Evolutionary conservation across 345 rosid species (phyloP), one percentile per base, ranked within the genome.

Genomic region (Brassica juncea): DNA sequence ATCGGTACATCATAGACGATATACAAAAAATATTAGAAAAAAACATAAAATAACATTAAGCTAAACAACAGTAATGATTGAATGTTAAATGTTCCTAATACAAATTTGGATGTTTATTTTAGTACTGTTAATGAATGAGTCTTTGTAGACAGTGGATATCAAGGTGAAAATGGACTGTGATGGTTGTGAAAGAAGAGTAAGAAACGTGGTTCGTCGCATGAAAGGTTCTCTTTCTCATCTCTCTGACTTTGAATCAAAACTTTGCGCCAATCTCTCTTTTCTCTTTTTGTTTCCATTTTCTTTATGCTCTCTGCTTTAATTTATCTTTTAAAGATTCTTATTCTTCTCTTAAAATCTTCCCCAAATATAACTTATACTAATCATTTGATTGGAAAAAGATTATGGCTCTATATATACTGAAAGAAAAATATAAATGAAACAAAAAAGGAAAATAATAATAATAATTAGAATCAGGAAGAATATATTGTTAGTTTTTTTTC

Each of bases 141-240:
- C 28, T 63, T 63, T 70, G 64, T 86, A 94, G 97, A 94, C 97
- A 14, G 97, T 94, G 60, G 98, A 94, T 83, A 94, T 94, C 85
- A 94, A 89, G 83, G 98, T 94, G 44, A 94, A 92, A 79, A 94
- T 94, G 97, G 98, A 94, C 85, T 92, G 98, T 66, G 98, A 92
- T 84, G 98, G 98, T 72, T 92, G 98, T 58, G 97, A 94, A 84
- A 91, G 98, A 81, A 85, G 92, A 84, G 97, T 94, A 1, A 85
- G 81, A 84, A 84, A 87, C 80, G 91, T 90, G 80, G 93, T 91
- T 73, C 82, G 83, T 77, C 60, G 85, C 82, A 89, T 91, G 87
- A 92, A 84, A 94, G 98, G 98, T 94, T 73, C 67, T 35, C 15
- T 27, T 58, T 75, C 35, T 54, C 66, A 14, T 75, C 27, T 76